Evolutionary conservation across 306 rosid genomes (phyloP).

Genomic region (Vigna reflexopilosa): DNA sequence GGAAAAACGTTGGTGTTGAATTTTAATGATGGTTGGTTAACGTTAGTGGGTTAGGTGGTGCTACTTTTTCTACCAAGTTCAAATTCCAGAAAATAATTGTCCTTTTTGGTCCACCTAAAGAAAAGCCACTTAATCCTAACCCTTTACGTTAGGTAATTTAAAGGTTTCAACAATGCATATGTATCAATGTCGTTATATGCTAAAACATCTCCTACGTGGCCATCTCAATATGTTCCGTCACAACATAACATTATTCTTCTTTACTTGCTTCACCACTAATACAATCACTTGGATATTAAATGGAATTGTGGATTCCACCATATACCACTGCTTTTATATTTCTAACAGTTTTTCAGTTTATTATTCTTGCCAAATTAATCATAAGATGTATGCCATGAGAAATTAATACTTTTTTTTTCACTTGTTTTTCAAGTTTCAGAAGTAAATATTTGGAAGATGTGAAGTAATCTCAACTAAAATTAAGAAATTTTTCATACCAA

Average conservation of each 20-base stretch:
- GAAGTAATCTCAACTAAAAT: no score
- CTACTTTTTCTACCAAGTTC: conserved; percentile 27
- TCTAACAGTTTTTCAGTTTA: neutral
- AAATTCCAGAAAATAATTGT: conserved; percentile 29
- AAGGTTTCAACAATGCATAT: conserved; percentile 1
- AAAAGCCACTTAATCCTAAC: conserved; percentile 16
- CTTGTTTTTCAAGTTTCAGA: no score
- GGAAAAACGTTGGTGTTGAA: conserved; percentile 49
- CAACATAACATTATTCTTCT: conserved; percentile 29
- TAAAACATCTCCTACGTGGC: neutral
- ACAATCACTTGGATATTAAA: conserved; percentile 18
- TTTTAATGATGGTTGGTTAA: conserved; percentile 35
- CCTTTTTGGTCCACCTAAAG: conserved; percentile 38
- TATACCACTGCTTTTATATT: neutral
- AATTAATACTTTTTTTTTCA: no score
- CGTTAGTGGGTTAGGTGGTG: conserved; percentile 37
- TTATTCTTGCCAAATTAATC: no score
- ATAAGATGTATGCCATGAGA: no score
- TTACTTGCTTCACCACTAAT: neutral
- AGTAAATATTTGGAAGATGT: no score
- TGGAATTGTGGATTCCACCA: conserved; percentile 30
- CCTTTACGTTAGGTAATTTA: conserved; percentile 27
- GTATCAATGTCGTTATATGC: neutral
- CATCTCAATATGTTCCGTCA: neutral
- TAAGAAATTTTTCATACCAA: no score